Base-by-base conservation (phyloP, 1,139 yeast species). In the Suhomyces bribrorum region DNA sequence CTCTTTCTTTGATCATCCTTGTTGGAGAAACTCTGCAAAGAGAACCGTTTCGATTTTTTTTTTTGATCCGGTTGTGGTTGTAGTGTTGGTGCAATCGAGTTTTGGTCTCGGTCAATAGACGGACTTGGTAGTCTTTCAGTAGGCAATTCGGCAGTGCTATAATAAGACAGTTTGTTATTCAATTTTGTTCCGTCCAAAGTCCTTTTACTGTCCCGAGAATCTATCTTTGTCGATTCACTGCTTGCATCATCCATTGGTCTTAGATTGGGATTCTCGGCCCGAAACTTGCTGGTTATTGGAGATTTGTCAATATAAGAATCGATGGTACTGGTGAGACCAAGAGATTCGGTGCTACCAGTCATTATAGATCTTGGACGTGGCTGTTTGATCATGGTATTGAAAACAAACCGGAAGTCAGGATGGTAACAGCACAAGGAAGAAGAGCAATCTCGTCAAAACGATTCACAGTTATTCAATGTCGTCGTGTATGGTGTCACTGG, bases 201-300 rank as follows among this genome's bases (percentile, higher is more conserved):
- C 22, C 50, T 32, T 30, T 41, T 37, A 16, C 39, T 33, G n/a
- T 30, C 31, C 11, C 31, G 22, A 3, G 37, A 18, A 3, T 30
- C 29, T 3, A 17, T 23, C 17, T 14, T 25, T 18, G 41, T 29
- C 5, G 35, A 27, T 15, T 24, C 25, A 15, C 29, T 28, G 26
- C 28, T 16, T 13, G 33, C 25, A 28, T 37, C 46, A 14, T 39
- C 40, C 12, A 39, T 30, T 1, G 63, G 62, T 18, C 54, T 62
- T 25, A 61, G 43, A 41, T 61, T 61, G n/a, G 66, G 66, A 38
- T 61, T 59, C 9, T 53, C 56, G 9, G 44, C 44, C 37, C 66
- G 47, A 33, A 55, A 59, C 26, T 48, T 47, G 34, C 36, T 43
- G 29, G 61, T 52, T 29, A 59, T 49, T 13, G 63, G 60, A 5